Evolutionary conservation across 164 flowering plant species (phyloP).

Genomic region (Vitis labrusca): DNA sequence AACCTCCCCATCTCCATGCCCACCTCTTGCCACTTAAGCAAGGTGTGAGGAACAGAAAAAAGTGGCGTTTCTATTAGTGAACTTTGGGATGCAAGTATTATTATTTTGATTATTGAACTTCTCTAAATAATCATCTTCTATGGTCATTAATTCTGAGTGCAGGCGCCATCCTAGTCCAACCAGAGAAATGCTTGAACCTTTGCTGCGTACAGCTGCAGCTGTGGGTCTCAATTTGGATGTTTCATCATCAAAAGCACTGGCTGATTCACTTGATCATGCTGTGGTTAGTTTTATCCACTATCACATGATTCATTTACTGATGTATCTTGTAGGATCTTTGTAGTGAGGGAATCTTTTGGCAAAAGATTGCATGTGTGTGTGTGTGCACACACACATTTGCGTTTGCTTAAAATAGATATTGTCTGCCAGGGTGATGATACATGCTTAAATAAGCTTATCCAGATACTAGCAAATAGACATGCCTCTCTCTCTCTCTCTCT

Average conservation of each 20-base stretch:
- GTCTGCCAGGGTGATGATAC: too few relatives aligned
- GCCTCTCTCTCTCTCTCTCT: background rate
- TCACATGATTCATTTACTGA: background rate
- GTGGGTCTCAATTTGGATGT: slow-evolving; percentile 82
- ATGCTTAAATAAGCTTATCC: too few relatives aligned
- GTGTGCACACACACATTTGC: too few relatives aligned
- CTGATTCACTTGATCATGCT: slow-evolving; percentile 96
- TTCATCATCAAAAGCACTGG: slow-evolving; percentile 92
- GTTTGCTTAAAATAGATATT: too few relatives aligned
- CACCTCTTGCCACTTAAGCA: too few relatives aligned
- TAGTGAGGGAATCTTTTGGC: background rate
- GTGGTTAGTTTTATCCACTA: slow-evolving; percentile 47
- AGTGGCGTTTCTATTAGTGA: too few relatives aligned
- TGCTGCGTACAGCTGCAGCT: slow-evolving; percentile 86
- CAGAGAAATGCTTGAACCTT: slow-evolving; percentile 94
- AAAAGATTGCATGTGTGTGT: background rate
- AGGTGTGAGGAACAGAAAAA: too few relatives aligned
- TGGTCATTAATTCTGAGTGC: slow-evolving; percentile 20
- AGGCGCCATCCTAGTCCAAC: slow-evolving; percentile 99
- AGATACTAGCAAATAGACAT: background rate
- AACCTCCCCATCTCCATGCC: too few relatives aligned
- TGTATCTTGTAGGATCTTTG: background rate
- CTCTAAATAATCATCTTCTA: background rate
- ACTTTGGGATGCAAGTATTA: background rate
- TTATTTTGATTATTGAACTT: background rate